Evolutionary conservation across 2,329 filamentous ascomycete genomes (phyloP), one percentile per base, ranked within the genome.

Genomic region (Ceratocystis destructans): DNA sequence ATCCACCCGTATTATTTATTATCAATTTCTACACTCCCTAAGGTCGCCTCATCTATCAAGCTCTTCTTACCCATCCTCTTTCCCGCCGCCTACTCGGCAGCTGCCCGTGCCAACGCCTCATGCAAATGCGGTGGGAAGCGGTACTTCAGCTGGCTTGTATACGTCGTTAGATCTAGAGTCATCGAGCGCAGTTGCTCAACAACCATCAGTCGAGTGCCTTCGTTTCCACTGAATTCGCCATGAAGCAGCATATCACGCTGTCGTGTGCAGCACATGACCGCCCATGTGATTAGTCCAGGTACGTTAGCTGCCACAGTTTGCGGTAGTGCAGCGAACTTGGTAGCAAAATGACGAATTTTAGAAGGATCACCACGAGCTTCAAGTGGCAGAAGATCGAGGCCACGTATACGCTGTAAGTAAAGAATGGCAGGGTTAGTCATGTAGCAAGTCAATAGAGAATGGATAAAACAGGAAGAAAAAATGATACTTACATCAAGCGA

Each of bases 221-320:
- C 84, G 75, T 87, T 87, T 69, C 84, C 87, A 71, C 87, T 90
- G 75, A 88, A 96, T 71, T 87, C 83, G 33, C 87, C 86, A 67
- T 80, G 82, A 66, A 82, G 81, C 61, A 95, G 80, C 69, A 86
- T 79, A 71, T 88, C 86, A 69, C 89, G 84, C 76, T 96, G 87
- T 66, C 86, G 83, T 62, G 87, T 87, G 76, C 92, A 95, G 77
- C 89, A 91, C 53, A 87, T 83, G 70, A 99, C 90, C 62, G 90
- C 90, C 94, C 94, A 97, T 78, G 96, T 87, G 69, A 99, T 82
- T 69, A 97, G 80, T 75, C 93, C 90, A 20, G 93, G 93, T 71
- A 96, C 86, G 72, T 94, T 96, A 73, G 90, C 87, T 2, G 92
- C 87, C 50, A 99, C 88, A 6, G 91, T 84, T 70, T 90, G 85